Evolutionary conservation across 805 yeast species (phyloP).

Genomic region (Cyberlindnera nakhonratchasimensis): DNA sequence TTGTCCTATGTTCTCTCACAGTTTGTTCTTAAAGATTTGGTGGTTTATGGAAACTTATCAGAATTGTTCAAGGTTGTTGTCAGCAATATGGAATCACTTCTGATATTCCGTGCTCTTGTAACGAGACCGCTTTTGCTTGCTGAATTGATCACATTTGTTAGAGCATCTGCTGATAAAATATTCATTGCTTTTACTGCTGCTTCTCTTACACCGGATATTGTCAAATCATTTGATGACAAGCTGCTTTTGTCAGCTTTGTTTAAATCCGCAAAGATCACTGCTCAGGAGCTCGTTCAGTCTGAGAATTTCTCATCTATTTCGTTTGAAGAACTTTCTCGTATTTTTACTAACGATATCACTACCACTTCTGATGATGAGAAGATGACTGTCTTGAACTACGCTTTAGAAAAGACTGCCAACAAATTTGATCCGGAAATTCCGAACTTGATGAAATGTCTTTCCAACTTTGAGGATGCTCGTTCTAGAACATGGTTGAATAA

Average conservation of each 20-base stretch:
- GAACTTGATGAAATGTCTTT: constrained; percentile 21
- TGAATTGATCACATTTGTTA: constrained; percentile 14
- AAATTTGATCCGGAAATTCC: constrained; percentile 32
- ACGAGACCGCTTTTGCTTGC: constrained; percentile 1
- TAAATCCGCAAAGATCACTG: constrained; percentile 10
- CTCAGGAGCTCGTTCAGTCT: constrained; percentile 19
- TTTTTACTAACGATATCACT: constrained; percentile 19
- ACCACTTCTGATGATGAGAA: constrained; percentile 25
- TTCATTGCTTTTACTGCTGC: constrained; percentile 17
- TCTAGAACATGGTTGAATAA: constrained; percentile 52
- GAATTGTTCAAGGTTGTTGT: constrained; percentile 9
- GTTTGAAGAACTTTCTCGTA: constrained; percentile 28
- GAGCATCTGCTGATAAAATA: constrained; percentile 2
- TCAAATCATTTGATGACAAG: not conserved
- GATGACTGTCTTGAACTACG: constrained; percentile 25
- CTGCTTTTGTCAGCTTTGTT: constrained; percentile 2
- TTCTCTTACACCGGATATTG: constrained; percentile 4
- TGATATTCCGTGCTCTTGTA: constrained; percentile 20
- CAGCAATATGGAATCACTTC: constrained; percentile 9
- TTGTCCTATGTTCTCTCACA: constrained; percentile 5
- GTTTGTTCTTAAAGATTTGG: constrained; percentile 16
- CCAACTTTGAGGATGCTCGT: constrained; percentile 17
- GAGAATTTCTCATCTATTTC: constrained; percentile 33
- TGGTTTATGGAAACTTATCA: constrained; percentile 16
- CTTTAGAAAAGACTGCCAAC: constrained; percentile 26